Conservation (phyloP, 768 basidiomycete genomes). For the Tylopilus vinaceipallidus region DNA sequence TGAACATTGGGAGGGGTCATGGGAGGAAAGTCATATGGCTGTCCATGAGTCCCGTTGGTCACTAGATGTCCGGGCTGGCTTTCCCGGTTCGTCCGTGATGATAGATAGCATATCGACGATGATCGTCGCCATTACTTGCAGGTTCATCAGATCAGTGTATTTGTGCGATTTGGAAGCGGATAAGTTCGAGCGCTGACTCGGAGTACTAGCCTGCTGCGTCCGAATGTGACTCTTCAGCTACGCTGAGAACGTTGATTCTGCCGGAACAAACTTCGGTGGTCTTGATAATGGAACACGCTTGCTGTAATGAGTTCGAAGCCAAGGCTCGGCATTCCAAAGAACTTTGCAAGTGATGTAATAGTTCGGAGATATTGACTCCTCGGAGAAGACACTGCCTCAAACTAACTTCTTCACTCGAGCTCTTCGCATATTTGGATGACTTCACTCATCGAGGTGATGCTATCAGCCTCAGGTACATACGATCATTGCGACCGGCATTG, state of each 20-base stretch:
- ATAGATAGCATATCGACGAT: background rate
- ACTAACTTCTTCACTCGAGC: background rate
- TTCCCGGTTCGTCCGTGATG: slow-evolving; percentile 6
- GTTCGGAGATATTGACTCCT: background rate
- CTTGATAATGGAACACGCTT: too few relatives aligned
- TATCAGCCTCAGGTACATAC: background rate
- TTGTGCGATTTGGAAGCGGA: too few relatives aligned
- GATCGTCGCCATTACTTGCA: too few relatives aligned
- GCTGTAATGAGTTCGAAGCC: background rate
- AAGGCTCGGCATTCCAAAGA: background rate
- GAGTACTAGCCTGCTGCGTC: too few relatives aligned
- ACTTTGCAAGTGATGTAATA: background rate
- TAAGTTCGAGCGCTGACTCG: too few relatives aligned
- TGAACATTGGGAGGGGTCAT: slow-evolving; percentile 5
- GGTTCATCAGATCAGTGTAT: background rate
- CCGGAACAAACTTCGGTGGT: too few relatives aligned
- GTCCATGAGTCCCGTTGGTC: slow-evolving; percentile 2
- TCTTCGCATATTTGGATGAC: background rate
- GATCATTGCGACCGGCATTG: background rate
- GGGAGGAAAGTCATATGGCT: slow-evolving; percentile 14
- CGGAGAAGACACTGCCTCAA: slow-evolving; percentile 9
- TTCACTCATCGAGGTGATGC: background rate
- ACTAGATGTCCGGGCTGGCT: background rate
- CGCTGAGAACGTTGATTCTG: too few relatives aligned
- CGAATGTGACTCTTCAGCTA: too few relatives aligned